phyloP scores from a whole-genome alignment of 2,329 filamentous ascomycete species.

The Hirsutella rhossiliensis region DNA sequence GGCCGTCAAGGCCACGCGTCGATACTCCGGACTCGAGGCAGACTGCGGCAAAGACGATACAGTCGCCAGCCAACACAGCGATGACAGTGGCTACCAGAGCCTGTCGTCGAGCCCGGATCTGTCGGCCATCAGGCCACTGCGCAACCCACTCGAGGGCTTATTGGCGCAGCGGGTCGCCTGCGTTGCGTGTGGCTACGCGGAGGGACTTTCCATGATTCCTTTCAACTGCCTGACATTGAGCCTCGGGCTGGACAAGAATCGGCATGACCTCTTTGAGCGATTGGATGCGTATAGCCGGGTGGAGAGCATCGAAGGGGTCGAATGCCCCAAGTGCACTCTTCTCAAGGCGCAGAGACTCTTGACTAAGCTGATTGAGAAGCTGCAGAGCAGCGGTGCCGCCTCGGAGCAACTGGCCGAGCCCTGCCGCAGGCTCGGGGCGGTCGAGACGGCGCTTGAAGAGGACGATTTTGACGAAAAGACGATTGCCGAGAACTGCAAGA shows the following conservation, averaged over 20 bases:
- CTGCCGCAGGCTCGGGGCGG: conserved; percentile 45
- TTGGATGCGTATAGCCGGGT: conserved; percentile 76
- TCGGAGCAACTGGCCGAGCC: conserved; percentile 40
- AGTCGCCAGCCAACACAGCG: conserved; percentile 35
- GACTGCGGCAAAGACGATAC: conserved; percentile 28
- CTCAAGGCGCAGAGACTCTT: conserved; percentile 41
- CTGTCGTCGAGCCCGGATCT: conserved; percentile 23
- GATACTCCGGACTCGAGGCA: conserved; percentile 25
- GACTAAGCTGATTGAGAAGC: conserved; percentile 30
- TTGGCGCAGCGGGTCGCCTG: conserved; percentile 84
- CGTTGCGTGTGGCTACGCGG: conserved; percentile 71
- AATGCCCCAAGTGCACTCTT: conserved; percentile 85
- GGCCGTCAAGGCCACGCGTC: conserved; percentile 20
- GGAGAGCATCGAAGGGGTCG: conserved; percentile 77
- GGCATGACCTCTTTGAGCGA: conserved; percentile 65
- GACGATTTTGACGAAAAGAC: conserved; percentile 69
- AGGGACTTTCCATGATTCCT: conserved; percentile 78
- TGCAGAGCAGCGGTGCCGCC: conserved; percentile 20
- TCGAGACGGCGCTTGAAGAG: conserved; percentile 61
- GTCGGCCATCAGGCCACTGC: conserved; percentile 26
- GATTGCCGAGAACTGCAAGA: conserved; percentile 51
- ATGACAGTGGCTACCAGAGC: conserved; percentile 46
- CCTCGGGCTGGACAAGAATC: conserved; percentile 48
- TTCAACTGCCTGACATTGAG: conserved; percentile 91
- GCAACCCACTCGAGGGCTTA: conserved; percentile 78